Percentiles rank a stretch among this genome's conserved stretches.
Evolutionary conservation across 768 basidiomycete genomes (phyloP).

Genomic region (Strobilomyces echinocephalus): DNA sequence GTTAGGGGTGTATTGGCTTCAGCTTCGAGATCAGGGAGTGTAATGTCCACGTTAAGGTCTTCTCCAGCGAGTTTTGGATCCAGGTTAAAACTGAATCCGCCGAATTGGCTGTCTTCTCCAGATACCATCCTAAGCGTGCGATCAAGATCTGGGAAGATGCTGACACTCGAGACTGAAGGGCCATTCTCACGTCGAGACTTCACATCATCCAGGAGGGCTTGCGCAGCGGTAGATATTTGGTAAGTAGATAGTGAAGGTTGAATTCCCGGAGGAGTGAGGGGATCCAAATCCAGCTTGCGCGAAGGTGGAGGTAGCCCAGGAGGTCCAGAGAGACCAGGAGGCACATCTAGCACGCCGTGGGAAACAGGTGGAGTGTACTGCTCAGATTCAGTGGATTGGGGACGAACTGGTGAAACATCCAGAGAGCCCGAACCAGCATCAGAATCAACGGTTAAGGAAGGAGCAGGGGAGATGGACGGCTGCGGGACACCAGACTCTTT

Average conservation of each 20-base stretch:
- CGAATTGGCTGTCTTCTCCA: conserved; percentile 53
- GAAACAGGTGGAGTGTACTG: conserved; percentile 38
- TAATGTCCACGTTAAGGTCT: conserved; percentile 35
- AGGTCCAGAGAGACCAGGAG: conserved; percentile 62
- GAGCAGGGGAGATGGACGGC: conserved; percentile 39
- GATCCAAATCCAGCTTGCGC: conserved; percentile 49
- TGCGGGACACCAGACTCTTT: conserved; percentile 41
- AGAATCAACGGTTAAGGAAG: conserved; percentile 47
- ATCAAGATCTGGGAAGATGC: conserved; percentile 87
- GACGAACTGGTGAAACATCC: conserved; percentile 39
- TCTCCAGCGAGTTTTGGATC: conserved; percentile 68
- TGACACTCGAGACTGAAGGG: conserved; percentile 38
- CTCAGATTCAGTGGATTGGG: conserved; percentile 38
- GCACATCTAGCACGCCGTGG: conserved; percentile 48
- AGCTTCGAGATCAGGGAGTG: conserved; percentile 45
- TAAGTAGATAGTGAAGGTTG: conserved; percentile 53
- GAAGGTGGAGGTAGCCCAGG: conserved; percentile 41
- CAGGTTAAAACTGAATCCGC: conserved; percentile 82
- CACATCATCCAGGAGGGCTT: conserved; percentile 80
- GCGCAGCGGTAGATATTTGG: conserved; percentile 83
- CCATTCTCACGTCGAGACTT: conserved; percentile 65
- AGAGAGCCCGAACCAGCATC: conserved; percentile 43
- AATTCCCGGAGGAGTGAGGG: conserved; percentile 40
- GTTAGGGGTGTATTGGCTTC: conserved; percentile 52
- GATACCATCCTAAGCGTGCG: conserved; percentile 72